Evolutionary conservation across 306 rosid species (phyloP).

Genomic region (Nissolia schottii): DNA sequence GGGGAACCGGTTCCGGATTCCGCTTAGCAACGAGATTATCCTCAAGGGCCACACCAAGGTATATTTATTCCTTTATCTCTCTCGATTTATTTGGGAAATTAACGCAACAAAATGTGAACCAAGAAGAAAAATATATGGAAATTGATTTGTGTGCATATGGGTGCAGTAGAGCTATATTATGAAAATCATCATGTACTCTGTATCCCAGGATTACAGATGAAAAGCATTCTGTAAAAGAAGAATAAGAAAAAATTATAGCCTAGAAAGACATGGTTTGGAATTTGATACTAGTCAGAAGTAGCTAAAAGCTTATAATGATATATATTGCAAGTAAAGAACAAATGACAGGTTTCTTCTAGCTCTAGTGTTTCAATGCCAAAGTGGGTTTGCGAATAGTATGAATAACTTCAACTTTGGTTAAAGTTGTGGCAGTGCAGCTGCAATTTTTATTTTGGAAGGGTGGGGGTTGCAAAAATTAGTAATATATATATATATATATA

Average conservation of each 20-base stretch:
- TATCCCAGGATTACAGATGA: not conserved
- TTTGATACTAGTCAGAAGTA: too few species aligned
- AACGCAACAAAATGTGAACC: not conserved
- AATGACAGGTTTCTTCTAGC: not conserved
- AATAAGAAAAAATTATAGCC: not conserved
- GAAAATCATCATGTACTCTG: not conserved
- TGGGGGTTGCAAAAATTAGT: not conserved
- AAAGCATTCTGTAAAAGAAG: not conserved
- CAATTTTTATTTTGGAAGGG: not conserved
- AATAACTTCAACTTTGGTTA: not conserved
- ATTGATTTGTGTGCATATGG: not conserved
- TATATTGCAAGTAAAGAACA: not conserved
- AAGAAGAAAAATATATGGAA: not conserved
- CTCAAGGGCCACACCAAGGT: conserved; percentile 95
- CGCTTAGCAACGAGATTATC: conserved; percentile 85
- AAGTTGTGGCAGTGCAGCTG: not conserved
- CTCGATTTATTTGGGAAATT: not conserved
- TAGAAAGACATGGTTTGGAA: not conserved
- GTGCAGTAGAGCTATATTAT: not conserved
- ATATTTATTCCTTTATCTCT: not conserved
- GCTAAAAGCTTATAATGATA: not conserved
- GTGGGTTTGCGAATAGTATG: not conserved
- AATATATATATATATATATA: too few species aligned
- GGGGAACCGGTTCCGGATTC: conserved; percentile 60
- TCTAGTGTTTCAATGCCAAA: not conserved